Conservation (phyloP, 257 asterid genomes). For the Solanum tarapatanum region DNA sequence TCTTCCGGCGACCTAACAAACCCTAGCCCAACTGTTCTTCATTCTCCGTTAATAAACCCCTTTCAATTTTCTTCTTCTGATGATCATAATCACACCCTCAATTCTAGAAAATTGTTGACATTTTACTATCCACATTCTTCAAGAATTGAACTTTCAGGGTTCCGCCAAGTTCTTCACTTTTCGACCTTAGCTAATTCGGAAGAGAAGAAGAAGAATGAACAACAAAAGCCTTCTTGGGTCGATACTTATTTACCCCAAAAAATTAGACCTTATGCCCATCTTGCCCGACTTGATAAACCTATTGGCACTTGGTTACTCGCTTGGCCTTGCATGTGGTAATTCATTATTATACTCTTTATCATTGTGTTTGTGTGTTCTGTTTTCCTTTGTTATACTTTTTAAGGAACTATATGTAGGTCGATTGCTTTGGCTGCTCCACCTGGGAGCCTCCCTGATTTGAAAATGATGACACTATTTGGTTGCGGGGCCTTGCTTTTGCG, state of each 20-base stretch:
- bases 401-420: conserved; percentile 43
- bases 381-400: background rate
- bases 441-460: conserved; percentile 75
- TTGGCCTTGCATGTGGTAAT: conserved; percentile 96
- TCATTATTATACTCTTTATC: background rate
- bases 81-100: background rate
- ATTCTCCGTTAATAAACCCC: background rate
- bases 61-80: background rate
- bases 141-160: background rate
- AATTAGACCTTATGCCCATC: conserved; percentile 55
- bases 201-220: conserved; percentile 4
- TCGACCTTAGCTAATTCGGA: conserved; percentile 31
- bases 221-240: conserved; percentile 42
- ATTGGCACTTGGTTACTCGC: conserved; percentile 95
- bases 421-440: conserved; percentile 76
- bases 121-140: background rate
- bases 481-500: conserved; percentile 80
- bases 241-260: conserved; percentile 62
- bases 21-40: background rate
- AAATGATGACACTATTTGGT: conserved; percentile 80
- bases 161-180: conserved; percentile 9
- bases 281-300: conserved; percentile 83
- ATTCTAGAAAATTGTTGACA: background rate
- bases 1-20: background rate
- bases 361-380: background rate